Evolutionary conservation across 2,329 filamentous ascomycete species (phyloP), one percentile per base, ranked within the genome.

Genomic region (Aspergillus flavus): DNA sequence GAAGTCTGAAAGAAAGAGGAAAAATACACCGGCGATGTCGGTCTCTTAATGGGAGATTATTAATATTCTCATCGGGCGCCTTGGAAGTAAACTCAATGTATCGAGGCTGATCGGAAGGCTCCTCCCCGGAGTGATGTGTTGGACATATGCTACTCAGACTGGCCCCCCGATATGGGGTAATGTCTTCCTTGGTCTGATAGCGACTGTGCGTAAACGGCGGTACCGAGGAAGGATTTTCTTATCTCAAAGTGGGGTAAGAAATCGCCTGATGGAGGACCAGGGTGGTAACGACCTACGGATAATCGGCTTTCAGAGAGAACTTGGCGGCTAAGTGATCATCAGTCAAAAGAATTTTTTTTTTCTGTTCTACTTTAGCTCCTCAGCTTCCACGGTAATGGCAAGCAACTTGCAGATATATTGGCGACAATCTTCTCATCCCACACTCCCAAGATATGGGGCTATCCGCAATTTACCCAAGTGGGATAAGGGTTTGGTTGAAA

Each of bases 211-310:
- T 48, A 57, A 19, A 43, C 19, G 56, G 54, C 48, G 46, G 55
- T 58, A 58, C 53, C 19, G 41, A 58, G 50, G 43, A 54, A 50
- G 50, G 57, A 59, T 59, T 56, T 36, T 52, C 46, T 59, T 62
- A 62, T 62, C 61, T 56, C 57, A 62, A 36, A 39, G 61, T 62
- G 61, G 61, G 61, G 61, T 59, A 52, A 39, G n/a, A 11, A 30
- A n/a, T 59, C 45, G 57, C 23, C 45, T 59, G 41, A 59, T 59
- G 46, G 36, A 46, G 19, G 28, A 28, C 32, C 45, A 52, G 23
- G 45, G n/a, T 26, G 4, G 54, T 56, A 54, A 53, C 46, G 30
- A 54, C 50, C 30, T 36, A 41, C 59, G 58, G 62, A 59, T 61
- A 64, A 56, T 52, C 62, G 59, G 62, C 62, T 64, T 50, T 48